Base-by-base conservation (phyloP, 1,284 basidiomycete genomes). In the Anthracocystis panici-leucophaei region DNA sequence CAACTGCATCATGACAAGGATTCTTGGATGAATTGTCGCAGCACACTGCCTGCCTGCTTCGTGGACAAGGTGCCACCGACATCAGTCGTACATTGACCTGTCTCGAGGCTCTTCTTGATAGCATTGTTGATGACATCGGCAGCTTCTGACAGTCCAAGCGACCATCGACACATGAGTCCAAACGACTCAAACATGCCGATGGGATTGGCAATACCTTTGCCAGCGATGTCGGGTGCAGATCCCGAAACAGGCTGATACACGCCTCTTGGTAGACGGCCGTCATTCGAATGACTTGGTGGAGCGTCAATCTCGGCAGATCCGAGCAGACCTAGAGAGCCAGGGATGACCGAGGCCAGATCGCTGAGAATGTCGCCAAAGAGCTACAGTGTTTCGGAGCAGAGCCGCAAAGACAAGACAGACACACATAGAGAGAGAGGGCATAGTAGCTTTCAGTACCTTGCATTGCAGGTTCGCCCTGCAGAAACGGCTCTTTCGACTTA, bases 291-390 rank as follows among this genome's bases (percentile, higher is more conserved):
- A 23, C 20, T 90, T 1, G 96, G 96, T n/a, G 94, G 92, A 48
- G 93, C 94, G 8, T 95, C 93, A 16, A 97, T 89, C 18, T 94
- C 97, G n/a, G 96, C 96, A 14, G 96, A 98, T 23, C 96, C 95
- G 16, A 98, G 89, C 29, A 99, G 90, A 64, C 96, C 96, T 6
- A 75, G 68, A 23, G 73, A 75, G 8, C 73, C 73, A 16, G 73
- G 68, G 25, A 75, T 75, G 42, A 75, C 64, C 18, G 73, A 75
- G 9, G 73, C 49, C 21, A 75, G 53, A 42, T 71, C 68, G 40
- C 68, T 75, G 42, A 75, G 73, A 54, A 75, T 75, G 51, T 75
- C 73, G 16, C 68, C 73, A 33, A 75, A 75, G 40, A 75, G 68
- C 67, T 75, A 38, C 35, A 38, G 35, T 38, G 57, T 31, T 29